Evolutionary conservation across 176 grass and related monocot genomes (phyloP), one percentile per base, ranked within the genome.

Genomic region (Hordeum marinum): DNA sequence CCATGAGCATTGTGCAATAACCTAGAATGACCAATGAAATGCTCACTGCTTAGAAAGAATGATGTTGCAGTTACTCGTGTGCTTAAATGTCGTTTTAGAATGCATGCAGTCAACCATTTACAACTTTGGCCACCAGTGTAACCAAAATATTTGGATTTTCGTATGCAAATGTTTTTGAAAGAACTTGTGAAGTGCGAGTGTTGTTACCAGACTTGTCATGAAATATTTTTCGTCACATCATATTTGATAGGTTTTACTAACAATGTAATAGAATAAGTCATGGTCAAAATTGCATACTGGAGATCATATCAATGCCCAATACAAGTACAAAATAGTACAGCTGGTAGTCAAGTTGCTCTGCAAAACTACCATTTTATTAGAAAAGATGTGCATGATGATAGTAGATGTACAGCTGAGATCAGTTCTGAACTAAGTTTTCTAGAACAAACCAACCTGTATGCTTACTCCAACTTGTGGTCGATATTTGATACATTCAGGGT

Each of bases 401-500:
- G 32, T 76, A 72, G 14, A 58, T 34, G 17, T 14, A 55, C 54
- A 54, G 20, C 68, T 52, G 18, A 37, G 63, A 81, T 73, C n/a
- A 81, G 54, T 40, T 70, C 25, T 50, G 27, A 63, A 73, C 32
- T 23, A 15, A 78, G 78, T 66, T 18, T 10, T 14, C 5, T 64
- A 75, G 72, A 85, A 88, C 76, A 85, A 79, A 94, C 90, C 52
- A 85, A 95, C 93, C 90, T 90, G 88, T 61, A 18, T 57, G 24
- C 25, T 80, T 85, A 10, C 60, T 73, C 88, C 78, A 83, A 92
- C 89, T 59, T 92, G 80, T 80, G 93, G 93, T 68, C 60, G 84
- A 92, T 95, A 95, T 89, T 7, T 84, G 81, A 95, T 82, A 46
- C 93, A 95, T 88, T 95, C 82, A 4, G 24, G 4, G 75, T 81